Conservation (phyloP, 345 rosid species). For the Pelargonium nanum region DNA sequence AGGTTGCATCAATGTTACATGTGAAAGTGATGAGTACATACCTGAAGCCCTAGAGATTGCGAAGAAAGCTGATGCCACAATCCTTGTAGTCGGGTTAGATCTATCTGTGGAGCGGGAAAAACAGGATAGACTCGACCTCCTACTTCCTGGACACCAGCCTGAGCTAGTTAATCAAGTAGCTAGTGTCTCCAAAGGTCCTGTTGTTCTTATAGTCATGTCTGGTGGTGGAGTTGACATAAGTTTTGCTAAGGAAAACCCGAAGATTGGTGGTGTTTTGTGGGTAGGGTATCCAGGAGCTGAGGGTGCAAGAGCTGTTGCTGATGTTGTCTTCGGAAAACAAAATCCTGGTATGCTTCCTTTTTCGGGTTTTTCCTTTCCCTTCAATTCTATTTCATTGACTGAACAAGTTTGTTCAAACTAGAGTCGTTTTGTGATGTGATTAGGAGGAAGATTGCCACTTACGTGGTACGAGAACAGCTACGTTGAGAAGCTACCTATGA, state of each 20-base stretch:
- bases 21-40: constrained; percentile 7
- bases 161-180: constrained; percentile 27
- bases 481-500: constrained; percentile 31
- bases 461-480: constrained; percentile 43
- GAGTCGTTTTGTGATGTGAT: too few relatives aligned
- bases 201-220: constrained; percentile 36
- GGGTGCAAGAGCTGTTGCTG: constrained; percentile 42
- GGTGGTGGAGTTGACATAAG: constrained; percentile 37
- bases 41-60: constrained; percentile 15
- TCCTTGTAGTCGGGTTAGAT: constrained; percentile 35
- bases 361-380: neutral
- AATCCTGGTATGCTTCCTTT: constrained; percentile 37
- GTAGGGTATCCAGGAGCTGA: constrained; percentile 50
- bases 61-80: constrained; percentile 20
- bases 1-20: neutral
- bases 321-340: constrained; percentile 37
- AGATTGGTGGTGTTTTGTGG: constrained; percentile 37
- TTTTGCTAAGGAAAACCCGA: constrained; percentile 8
- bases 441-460: constrained; percentile 37
- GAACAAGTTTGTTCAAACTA: too few relatives aligned
- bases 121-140: constrained; percentile 34
- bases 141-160: constrained; percentile 37
- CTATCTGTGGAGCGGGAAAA: constrained; percentile 33
- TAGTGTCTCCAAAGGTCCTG: constrained; percentile 21
- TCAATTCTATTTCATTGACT: too few relatives aligned